Percentiles rank a stretch among this genome's conserved stretches.
phyloP scores from a whole-genome alignment of 2,329 filamentous ascomycete genomes.

The Tolypocladium pustulatum region DNA sequence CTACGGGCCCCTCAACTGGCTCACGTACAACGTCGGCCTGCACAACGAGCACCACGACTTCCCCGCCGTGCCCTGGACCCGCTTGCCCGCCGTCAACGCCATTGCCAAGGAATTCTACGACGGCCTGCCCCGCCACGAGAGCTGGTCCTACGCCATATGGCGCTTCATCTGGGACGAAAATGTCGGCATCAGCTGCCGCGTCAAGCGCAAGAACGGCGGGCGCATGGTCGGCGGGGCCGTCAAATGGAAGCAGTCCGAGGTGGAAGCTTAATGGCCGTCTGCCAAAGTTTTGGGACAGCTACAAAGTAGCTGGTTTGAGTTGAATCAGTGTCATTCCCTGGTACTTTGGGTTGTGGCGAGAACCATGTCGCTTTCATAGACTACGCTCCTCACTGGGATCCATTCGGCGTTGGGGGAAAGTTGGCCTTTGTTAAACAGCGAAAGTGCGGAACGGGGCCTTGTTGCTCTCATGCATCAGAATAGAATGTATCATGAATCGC shows the following conservation, averaged over 20 bases:
- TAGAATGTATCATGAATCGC: background rate
- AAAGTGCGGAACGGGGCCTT: background rate
- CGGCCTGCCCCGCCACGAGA: constrained; percentile 73
- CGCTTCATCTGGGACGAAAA: constrained; percentile 87
- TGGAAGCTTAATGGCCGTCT: constrained; percentile 42
- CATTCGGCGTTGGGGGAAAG: background rate
- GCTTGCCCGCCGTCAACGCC: constrained; percentile 63
- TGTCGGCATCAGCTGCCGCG: constrained; percentile 82
- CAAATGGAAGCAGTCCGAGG: constrained; percentile 57
- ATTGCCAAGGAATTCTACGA: constrained; percentile 89
- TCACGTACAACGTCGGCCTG: constrained; percentile 95
- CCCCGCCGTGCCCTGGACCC: constrained; percentile 90
- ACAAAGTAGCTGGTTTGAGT: background rate
- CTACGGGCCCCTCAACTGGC: constrained; percentile 82
- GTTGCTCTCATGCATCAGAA: background rate
- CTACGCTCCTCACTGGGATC: background rate
- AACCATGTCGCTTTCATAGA: background rate
- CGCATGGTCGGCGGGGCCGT: constrained; percentile 42
- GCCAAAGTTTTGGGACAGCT: background rate
- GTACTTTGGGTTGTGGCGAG: background rate
- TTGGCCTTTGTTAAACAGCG: background rate
- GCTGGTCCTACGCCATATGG: constrained; percentile 91
- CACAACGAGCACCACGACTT: constrained; percentile 99
- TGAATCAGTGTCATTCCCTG: background rate
- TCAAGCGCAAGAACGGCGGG: constrained; percentile 79